These are phyloP conservation scores for Rauvolfia tetraphylla DNA, from an alignment of 257 asterid genomes.

Conservation along the genomic window DNA sequence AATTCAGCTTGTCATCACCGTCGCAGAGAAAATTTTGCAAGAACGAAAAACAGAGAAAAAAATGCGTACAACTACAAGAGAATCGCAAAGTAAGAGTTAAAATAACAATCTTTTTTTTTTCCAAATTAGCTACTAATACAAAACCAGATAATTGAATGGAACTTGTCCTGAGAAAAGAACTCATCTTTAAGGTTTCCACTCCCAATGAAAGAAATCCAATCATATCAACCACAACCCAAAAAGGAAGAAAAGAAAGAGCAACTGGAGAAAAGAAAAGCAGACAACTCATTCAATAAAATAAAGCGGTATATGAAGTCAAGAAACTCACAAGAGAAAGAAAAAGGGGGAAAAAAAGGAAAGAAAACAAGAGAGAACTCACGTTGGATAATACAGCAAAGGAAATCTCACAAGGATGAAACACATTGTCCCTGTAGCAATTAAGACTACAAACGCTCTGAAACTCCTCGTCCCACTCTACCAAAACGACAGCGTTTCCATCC, in stretches of 20 bases:
- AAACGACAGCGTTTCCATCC: conserved; percentile 39
- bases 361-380: conserved; percentile 47
- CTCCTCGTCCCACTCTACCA: conserved; percentile 87
- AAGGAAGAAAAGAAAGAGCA: background rate
- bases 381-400: conserved; percentile 61
- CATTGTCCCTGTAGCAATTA: conserved; percentile 72
- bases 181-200: conserved; percentile 1
- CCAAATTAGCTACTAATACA: background rate
- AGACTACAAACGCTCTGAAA: conserved; percentile 61
- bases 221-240: background rate
- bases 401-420: conserved; percentile 94
- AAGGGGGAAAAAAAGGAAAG: no score
- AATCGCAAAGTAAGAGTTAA: background rate
- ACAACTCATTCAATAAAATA: conserved; percentile 4
- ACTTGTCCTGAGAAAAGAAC: background rate
- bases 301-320: conserved; percentile 5
- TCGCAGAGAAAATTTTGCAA: background rate
- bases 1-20: background rate
- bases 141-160: background rate
- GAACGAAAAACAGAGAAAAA: background rate
- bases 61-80: background rate
- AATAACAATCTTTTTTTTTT: background rate
- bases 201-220: no score
- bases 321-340: conserved; percentile 11
- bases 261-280: background rate